These are phyloP conservation scores for Yamadazyma sp. DNA, from an alignment of 805 yeast species.

Conservation along the genomic window DNA sequence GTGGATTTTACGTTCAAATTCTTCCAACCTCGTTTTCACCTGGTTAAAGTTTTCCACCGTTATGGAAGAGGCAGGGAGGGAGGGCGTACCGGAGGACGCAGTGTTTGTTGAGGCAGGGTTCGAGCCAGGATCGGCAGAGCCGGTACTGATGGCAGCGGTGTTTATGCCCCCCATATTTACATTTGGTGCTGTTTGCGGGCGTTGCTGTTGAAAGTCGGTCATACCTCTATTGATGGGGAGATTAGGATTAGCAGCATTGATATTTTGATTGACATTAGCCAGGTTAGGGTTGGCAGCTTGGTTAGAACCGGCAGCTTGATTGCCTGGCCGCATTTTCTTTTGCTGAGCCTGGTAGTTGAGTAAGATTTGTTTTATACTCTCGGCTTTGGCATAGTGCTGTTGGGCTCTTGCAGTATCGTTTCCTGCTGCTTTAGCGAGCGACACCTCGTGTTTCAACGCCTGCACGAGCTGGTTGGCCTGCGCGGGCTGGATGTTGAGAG, in stretches of 20 bases:
- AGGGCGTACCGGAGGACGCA: slow-evolving; percentile 9
- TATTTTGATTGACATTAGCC: not conserved
- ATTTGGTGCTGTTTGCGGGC: slow-evolving; percentile 7
- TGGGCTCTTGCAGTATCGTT: slow-evolving; percentile 59
- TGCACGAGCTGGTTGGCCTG: slow-evolving; percentile 60
- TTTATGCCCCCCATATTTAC: too few relatives aligned
- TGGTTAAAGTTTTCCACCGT: slow-evolving; percentile 42
- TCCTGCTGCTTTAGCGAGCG: slow-evolving; percentile 63
- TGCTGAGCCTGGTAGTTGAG: slow-evolving; percentile 54
- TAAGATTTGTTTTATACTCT: slow-evolving; percentile 59
- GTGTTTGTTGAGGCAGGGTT: not conserved
- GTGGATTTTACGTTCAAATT: slow-evolving; percentile 49
- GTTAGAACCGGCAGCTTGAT: too few relatives aligned
- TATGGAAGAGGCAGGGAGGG: slow-evolving; percentile 21
- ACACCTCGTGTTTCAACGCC: slow-evolving; percentile 58
- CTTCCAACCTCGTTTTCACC: slow-evolving; percentile 47
- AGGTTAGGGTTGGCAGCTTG: too few relatives aligned
- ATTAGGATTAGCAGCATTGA: not conserved
- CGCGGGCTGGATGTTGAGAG: slow-evolving; percentile 39
- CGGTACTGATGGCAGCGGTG: too few relatives aligned
- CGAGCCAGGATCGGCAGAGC: too few relatives aligned
- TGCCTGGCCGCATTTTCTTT: slow-evolving; percentile 13
- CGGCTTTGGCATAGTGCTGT: slow-evolving; percentile 62
- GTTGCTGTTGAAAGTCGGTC: slow-evolving; percentile 1
- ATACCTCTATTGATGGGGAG: not conserved